These are phyloP conservation scores for Suillus bovinus DNA, from an alignment of 768 basidiomycete species.

Conservation along the genomic window DNA sequence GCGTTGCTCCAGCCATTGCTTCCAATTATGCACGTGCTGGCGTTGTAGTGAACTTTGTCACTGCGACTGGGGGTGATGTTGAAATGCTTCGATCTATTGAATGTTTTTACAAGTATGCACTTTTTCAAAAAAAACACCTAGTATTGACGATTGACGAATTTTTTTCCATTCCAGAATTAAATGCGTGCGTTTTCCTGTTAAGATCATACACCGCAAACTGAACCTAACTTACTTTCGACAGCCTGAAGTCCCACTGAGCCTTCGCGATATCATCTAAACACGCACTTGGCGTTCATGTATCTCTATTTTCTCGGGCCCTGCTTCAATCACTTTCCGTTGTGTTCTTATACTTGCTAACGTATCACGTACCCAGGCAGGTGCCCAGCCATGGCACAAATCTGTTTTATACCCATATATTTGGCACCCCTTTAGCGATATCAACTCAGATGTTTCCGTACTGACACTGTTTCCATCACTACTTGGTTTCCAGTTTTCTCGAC, in stretches of 20 bases:
- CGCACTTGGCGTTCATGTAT: conserved; percentile 64
- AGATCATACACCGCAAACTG: not conserved
- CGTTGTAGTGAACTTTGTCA: conserved; percentile 94
- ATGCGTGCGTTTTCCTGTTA: conserved; percentile 61
- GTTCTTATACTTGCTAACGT: conserved; percentile 48
- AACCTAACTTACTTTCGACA: conserved; percentile 35
- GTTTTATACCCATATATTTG: conserved; percentile 75
- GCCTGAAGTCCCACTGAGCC: conserved; percentile 91
- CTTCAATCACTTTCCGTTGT: conserved; percentile 32
- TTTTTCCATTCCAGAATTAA: conserved; percentile 58
- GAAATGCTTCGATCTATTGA: conserved; percentile 99
- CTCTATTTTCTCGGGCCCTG: conserved; percentile 62
- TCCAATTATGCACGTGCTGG: conserved; percentile 83
- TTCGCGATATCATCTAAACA: conserved; percentile 84
- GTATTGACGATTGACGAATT: conserved; percentile 12
- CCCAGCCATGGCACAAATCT: conserved; percentile 29
- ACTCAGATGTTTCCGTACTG: conserved; percentile 67
- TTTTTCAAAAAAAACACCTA: conserved; percentile 8
- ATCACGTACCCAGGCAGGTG: conserved; percentile 46
- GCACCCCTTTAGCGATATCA: conserved; percentile 41
- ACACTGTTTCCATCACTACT: conserved; percentile 33
- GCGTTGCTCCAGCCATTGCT: conserved; percentile 87
- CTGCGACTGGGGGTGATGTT: conserved; percentile 95
- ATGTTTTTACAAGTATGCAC: conserved; percentile 90
- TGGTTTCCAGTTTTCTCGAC: conserved; percentile 40